These are phyloP conservation scores for Sporothrix mexicana DNA, from an alignment of 2,329 filamentous ascomycete genomes.

Conservation along the genomic window DNA sequence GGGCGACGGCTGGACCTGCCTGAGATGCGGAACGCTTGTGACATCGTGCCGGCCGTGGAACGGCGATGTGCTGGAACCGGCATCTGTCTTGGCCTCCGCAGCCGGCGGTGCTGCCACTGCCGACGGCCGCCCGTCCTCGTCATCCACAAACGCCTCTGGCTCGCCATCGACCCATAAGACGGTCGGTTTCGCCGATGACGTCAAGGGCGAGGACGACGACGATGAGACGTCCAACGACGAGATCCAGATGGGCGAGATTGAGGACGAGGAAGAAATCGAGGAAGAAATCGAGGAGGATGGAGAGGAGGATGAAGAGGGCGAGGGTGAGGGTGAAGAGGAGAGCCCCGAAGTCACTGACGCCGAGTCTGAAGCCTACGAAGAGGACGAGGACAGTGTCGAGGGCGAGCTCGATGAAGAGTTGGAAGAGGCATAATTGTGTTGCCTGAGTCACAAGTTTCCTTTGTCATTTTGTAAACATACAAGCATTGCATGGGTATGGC, in stretches of 20 bases:
- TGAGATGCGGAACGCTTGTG: constrained; percentile 83
- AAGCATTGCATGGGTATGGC: constrained; percentile 18
- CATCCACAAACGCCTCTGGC: constrained; percentile 29
- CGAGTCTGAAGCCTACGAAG: constrained; percentile 44
- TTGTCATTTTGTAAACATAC: constrained; percentile 12
- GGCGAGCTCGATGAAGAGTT: constrained; percentile 36
- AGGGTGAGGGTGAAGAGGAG: background rate
- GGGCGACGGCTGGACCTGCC: constrained; percentile 89
- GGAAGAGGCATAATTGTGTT: background rate
- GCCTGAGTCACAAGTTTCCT: background rate
- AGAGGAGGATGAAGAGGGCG: background rate
- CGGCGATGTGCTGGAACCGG: constrained; percentile 78
- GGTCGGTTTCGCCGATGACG: constrained; percentile 67
- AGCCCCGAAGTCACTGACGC: constrained; percentile 22
- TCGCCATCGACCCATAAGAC: constrained; percentile 52
- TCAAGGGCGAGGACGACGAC: constrained; percentile 45
- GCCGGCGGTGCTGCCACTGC: background rate
- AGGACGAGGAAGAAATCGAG: background rate
- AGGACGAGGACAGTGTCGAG: constrained; percentile 42
- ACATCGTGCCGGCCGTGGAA: constrained; percentile 90
- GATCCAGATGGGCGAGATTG: background rate
- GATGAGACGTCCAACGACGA: constrained; percentile 38
- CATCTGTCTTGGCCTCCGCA: background rate
- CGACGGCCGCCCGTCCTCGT: constrained; percentile 29
- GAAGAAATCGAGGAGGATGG: background rate